phyloP scores from a whole-genome alignment of 345 rosid genomes.

The Eutrema japonicum region DNA sequence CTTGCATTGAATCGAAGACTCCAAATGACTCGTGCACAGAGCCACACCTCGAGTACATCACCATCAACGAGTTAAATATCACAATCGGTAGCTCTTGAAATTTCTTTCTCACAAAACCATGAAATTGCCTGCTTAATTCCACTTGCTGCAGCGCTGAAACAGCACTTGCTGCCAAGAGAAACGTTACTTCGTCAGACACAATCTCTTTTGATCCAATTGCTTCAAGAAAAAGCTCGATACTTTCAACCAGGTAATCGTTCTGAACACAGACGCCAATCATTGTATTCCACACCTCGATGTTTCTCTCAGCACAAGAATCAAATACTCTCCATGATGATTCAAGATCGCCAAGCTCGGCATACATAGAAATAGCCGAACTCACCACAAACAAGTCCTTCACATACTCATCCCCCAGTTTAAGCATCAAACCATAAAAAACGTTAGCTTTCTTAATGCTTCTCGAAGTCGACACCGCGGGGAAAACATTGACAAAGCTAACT shows the following conservation, averaged over 20 bases:
- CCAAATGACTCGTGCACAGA: slow-evolving; percentile 62
- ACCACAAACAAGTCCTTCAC: slow-evolving; percentile 69
- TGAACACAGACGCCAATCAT: slow-evolving; percentile 76
- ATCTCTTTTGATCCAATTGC: slow-evolving; percentile 55
- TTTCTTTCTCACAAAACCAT: slow-evolving; percentile 69
- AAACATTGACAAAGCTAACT: slow-evolving; percentile 76
- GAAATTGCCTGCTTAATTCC: slow-evolving; percentile 64
- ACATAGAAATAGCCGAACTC: slow-evolving; percentile 71
- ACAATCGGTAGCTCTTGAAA: slow-evolving; percentile 51
- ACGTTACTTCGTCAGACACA: slow-evolving; percentile 67
- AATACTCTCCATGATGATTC: slow-evolving; percentile 69
- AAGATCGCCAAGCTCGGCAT: slow-evolving; percentile 68
- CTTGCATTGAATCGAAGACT: slow-evolving; percentile 67
- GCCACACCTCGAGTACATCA: slow-evolving; percentile 82
- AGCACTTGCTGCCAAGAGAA: slow-evolving; percentile 62
- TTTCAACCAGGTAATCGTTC: slow-evolving; percentile 53
- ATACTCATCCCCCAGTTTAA: slow-evolving; percentile 64
- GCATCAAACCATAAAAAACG: slow-evolving; percentile 66
- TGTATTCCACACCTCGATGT: slow-evolving; percentile 84
- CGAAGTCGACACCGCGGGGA: slow-evolving; percentile 65
- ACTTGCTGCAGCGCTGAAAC: slow-evolving; percentile 73
- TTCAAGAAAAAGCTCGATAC: slow-evolving; percentile 62
- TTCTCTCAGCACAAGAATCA: slow-evolving; percentile 59
- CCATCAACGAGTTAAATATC: slow-evolving; percentile 65
- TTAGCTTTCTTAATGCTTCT: slow-evolving; percentile 56